A percentile compares a stretch with the other conserved stretches of the same genome.
These are phyloP conservation scores for Rhodotorula sp. DNA, from an alignment of 1,284 basidiomycete species.

Conservation along the genomic window DNA sequence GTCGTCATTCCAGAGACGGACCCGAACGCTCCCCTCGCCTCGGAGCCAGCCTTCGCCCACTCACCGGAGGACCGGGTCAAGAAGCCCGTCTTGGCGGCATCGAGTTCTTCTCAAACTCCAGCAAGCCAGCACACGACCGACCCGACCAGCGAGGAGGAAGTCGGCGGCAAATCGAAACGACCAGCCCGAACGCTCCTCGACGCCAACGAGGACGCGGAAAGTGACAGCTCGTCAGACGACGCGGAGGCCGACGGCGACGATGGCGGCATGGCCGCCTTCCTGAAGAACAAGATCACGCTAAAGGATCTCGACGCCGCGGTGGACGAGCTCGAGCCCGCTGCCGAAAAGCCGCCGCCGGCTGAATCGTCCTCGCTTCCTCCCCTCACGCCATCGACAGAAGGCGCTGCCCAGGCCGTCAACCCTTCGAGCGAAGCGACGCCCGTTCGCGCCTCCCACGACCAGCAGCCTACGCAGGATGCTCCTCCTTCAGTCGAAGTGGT, in stretches of 20 bases:
- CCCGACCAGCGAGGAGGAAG: constrained; percentile 21
- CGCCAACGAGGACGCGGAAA: too few relatives aligned
- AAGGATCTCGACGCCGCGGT: neutral
- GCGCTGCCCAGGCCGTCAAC: neutral
- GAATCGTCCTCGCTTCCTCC: neutral
- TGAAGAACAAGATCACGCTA: neutral
- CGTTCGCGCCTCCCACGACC: neutral
- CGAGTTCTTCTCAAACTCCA: constrained; percentile 11
- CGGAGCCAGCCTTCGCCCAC: neutral
- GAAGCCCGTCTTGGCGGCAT: too few relatives aligned
- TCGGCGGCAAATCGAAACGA: neutral
- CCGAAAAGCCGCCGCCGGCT: neutral
- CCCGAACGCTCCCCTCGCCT: neutral
- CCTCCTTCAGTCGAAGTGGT: too few relatives aligned
- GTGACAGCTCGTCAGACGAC: neutral
- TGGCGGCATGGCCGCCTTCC: neutral
- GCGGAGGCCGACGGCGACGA: neutral
- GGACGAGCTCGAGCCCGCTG: neutral
- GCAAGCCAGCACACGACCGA: constrained; percentile 28
- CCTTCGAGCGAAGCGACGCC: neutral
- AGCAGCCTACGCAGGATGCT: neutral
- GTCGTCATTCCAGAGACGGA: constrained; percentile 30
- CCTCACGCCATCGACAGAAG: neutral
- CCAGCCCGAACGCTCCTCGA: neutral
- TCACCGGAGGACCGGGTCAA: neutral